These are phyloP conservation scores for Penicillium occitanis DNA, from an alignment of 2,329 filamentous ascomycete species.

Conservation along the genomic window DNA sequence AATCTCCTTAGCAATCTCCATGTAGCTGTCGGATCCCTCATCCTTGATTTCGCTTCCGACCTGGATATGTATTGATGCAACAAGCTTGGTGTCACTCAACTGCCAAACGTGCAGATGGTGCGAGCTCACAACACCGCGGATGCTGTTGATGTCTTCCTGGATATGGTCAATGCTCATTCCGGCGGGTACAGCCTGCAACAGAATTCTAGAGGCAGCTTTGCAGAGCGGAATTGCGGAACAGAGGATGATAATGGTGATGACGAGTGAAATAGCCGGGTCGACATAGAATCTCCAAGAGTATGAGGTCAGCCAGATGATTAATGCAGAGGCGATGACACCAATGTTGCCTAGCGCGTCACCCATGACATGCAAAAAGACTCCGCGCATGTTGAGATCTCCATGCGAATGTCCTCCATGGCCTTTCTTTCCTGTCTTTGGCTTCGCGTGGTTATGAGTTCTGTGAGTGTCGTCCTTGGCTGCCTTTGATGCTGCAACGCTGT, in stretches of 20 bases:
- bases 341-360: constrained; percentile 51
- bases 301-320: constrained; percentile 86
- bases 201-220: constrained; percentile 65
- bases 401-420: constrained; percentile 48
- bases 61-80: constrained; percentile 91
- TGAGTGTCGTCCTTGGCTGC: constrained; percentile 50
- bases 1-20: constrained; percentile 80
- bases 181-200: constrained; percentile 89
- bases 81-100: constrained; percentile 88
- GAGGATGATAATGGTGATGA: constrained; percentile 80
- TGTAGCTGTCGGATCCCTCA: constrained; percentile 75
- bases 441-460: constrained; percentile 72
- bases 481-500: constrained; percentile 22
- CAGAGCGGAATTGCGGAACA: constrained; percentile 52
- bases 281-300: constrained; percentile 82
- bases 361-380: constrained; percentile 64
- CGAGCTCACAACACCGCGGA: constrained; percentile 83
- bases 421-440: constrained; percentile 64
- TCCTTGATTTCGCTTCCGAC: constrained; percentile 86
- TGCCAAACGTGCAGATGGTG: constrained; percentile 99
- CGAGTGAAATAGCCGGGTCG: constrained; percentile 85
- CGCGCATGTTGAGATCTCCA: constrained; percentile 87
- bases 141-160: constrained; percentile 80
- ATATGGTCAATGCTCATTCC: constrained; percentile 87
- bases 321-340: constrained; percentile 60